Evolutionary conservation across 2,329 filamentous ascomycete species (phyloP).

Genomic region (Exophiala dermatitidis): DNA sequence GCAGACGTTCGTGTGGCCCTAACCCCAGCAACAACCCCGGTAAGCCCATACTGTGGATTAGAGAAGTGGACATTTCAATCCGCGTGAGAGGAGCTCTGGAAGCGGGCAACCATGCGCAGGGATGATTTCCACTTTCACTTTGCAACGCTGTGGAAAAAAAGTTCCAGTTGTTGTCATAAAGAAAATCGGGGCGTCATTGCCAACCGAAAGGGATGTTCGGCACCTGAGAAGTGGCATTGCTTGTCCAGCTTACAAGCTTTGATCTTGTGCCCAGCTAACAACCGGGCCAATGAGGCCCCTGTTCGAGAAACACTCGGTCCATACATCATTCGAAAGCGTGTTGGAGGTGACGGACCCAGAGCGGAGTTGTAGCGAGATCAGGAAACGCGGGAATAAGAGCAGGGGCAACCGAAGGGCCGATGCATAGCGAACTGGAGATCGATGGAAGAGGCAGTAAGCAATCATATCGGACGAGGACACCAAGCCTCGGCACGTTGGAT

Average conservation of each 20-base stretch:
- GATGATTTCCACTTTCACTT: no score
- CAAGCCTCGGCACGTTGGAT: neutral
- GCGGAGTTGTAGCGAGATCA: neutral
- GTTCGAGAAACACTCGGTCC: neutral
- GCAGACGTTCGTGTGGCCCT: no score
- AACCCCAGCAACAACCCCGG: no score
- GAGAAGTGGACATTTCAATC: no score
- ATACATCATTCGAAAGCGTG: no score
- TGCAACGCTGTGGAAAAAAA: no score
- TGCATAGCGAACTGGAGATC: neutral
- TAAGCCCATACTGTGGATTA: no score
- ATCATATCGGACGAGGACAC: neutral
- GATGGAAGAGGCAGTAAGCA: neutral
- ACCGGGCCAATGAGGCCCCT: conserved; percentile 1
- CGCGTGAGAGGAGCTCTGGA: neutral
- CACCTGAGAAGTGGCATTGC: conserved; percentile 7
- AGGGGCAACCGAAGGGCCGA: neutral
- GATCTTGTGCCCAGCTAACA: neutral
- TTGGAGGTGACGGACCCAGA: neutral
- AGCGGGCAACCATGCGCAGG: neutral
- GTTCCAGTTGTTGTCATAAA: neutral
- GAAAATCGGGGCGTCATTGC: neutral
- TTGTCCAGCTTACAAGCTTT: conserved; percentile 10
- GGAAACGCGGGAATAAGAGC: neutral
- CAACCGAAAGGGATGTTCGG: conserved; percentile 1